phyloP scores from a whole-genome alignment of 1,284 basidiomycete species.

The Farysia itapuensis region DNA sequence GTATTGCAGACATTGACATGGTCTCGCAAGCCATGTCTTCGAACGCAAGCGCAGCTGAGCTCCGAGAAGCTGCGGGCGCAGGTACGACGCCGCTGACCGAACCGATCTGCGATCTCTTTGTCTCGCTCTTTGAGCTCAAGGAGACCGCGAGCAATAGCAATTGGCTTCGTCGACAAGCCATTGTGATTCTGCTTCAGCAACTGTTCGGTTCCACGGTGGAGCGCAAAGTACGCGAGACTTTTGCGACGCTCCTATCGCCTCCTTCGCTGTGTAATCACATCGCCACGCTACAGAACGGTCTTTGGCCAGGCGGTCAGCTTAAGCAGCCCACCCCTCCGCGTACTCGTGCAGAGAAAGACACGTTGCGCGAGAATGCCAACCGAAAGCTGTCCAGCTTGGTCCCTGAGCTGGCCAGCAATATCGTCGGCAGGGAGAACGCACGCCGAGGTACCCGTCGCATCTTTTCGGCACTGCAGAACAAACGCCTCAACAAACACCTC shows the following conservation, averaged over 20 bases:
- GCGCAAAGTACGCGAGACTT: constrained; percentile 85
- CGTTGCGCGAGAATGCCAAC: constrained; percentile 80
- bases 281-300: constrained; percentile 66
- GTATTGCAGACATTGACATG: constrained; percentile 38
- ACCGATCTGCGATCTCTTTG: constrained; percentile 88
- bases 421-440: constrained; percentile 92
- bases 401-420: constrained; percentile 93
- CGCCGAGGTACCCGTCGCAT: constrained; percentile 83
- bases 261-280: constrained; percentile 68
- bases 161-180: constrained; percentile 92
- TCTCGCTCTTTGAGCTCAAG: constrained; percentile 90
- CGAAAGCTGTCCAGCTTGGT: constrained; percentile 83
- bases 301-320: constrained; percentile 82
- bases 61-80: constrained; percentile 79
- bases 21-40: constrained; percentile 40
- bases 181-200: constrained; percentile 93
- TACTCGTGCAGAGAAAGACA: constrained; percentile 75
- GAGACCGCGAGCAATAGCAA: constrained; percentile 87
- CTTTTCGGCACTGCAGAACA: constrained; percentile 89
- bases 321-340: constrained; percentile 69
- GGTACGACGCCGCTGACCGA: constrained; percentile 77
- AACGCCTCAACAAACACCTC: constrained; percentile 70
- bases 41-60: constrained; percentile 62
- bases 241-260: constrained; percentile 62
- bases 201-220: constrained; percentile 93